Conservation (phyloP, 2,329 filamentous ascomycete genomes). For the Gaeumannomyces sp. region DNA sequence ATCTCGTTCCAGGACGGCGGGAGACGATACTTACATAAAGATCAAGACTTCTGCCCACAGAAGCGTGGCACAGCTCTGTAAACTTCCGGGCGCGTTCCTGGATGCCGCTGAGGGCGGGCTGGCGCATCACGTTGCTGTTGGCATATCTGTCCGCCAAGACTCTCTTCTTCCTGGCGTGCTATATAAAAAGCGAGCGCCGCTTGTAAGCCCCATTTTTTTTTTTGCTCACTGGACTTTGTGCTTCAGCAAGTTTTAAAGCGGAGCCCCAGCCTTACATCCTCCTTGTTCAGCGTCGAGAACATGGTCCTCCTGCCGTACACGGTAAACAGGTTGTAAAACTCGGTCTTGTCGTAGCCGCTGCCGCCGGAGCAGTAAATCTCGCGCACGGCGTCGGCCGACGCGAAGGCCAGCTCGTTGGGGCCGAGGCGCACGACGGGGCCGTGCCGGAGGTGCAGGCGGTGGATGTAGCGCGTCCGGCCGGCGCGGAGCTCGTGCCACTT, state of each 20-base stretch:
- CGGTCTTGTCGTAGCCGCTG: constrained; percentile 59
- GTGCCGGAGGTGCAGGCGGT: constrained; percentile 47
- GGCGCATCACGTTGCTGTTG: constrained; percentile 58
- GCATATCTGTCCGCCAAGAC: constrained; percentile 62
- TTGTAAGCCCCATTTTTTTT: neutral
- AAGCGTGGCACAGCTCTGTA: constrained; percentile 42
- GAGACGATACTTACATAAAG: constrained; percentile 45
- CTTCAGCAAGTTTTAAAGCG: no score
- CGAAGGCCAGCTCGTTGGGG: constrained; percentile 54
- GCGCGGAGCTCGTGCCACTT: constrained; percentile 52
- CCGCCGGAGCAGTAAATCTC: constrained; percentile 58
- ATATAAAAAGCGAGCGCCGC: neutral
- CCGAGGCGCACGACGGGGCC: constrained; percentile 52
- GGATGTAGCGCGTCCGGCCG: constrained; percentile 47
- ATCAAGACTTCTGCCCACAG: constrained; percentile 43
- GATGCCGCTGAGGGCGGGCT: constrained; percentile 50
- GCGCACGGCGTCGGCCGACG: constrained; percentile 48
- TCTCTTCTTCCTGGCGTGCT: constrained; percentile 59
- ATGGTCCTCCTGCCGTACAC: constrained; percentile 54
- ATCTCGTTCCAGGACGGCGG: neutral
- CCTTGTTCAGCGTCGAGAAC: constrained; percentile 52
- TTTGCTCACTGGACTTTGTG: no score
- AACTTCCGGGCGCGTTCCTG: constrained; percentile 50
- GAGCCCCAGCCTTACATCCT: constrained; percentile 30
- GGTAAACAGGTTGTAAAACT: constrained; percentile 56